A percentile compares a stretch with the other conserved stretches of the same genome.
phyloP scores from a whole-genome alignment of 192 early-diverging fungal genomes.

The Cetraspora pellucida region DNA sequence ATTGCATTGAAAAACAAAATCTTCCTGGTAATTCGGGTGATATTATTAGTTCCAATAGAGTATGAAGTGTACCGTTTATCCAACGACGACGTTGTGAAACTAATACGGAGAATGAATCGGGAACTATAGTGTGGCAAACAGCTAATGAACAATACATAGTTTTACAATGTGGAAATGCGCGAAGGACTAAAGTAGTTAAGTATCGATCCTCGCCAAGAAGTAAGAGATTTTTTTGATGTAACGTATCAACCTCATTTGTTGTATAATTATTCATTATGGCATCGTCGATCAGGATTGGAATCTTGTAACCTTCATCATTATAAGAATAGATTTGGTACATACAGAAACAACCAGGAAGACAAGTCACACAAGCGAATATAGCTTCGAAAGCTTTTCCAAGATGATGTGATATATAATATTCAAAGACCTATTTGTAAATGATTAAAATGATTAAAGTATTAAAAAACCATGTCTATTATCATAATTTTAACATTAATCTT shows the following conservation, averaged over 20 bases:
- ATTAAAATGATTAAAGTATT: not conserved
- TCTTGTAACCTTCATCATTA: slow-evolving; percentile 58
- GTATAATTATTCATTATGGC: slow-evolving; percentile 82
- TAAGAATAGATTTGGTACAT: slow-evolving; percentile 76
- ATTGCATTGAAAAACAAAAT: slow-evolving; percentile 95
- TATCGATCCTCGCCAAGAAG: slow-evolving; percentile 85
- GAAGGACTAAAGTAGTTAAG: slow-evolving; percentile 78
- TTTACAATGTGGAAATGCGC: slow-evolving; percentile 81
- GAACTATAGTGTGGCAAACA: slow-evolving; percentile 78
- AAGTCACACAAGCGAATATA: slow-evolving; percentile 72
- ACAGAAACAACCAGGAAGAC: slow-evolving; percentile 76
- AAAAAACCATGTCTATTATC: not conserved
- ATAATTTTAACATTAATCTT: not conserved
- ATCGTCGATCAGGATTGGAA: slow-evolving; percentile 80
- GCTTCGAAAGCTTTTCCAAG: slow-evolving; percentile 73
- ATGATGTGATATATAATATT: slow-evolving; percentile 79
- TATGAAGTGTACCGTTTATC: slow-evolving; percentile 95
- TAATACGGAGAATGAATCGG: slow-evolving; percentile 74
- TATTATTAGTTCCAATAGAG: slow-evolving; percentile 77
- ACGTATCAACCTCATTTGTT: slow-evolving; percentile 72
- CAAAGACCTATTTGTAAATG: slow-evolving; percentile 53
- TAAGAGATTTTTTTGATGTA: slow-evolving; percentile 83
- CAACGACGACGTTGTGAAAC: slow-evolving; percentile 90
- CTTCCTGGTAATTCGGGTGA: slow-evolving; percentile 83
- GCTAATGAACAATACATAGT: slow-evolving; percentile 82